A percentile compares a stretch with the other conserved stretches of the same genome.
These are phyloP conservation scores for Fonsecaea monophora DNA, from an alignment of 2,329 filamentous ascomycete species.

Conservation along the genomic window DNA sequence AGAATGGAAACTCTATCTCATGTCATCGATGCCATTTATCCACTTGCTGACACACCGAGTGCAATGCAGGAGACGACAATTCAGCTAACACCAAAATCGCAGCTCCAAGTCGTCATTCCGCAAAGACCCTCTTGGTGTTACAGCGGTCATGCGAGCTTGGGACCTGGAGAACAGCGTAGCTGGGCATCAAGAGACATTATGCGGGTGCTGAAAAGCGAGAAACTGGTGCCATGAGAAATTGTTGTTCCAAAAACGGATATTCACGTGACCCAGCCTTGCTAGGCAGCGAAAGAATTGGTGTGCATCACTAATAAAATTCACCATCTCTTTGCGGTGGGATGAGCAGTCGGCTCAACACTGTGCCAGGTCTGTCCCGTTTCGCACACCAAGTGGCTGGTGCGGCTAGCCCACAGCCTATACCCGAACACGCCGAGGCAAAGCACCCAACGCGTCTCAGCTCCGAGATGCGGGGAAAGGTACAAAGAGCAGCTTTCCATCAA, in stretches of 20 bases:
- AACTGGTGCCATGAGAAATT: neutral
- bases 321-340: no score
- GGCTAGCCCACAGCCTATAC: neutral
- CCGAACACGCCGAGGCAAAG: neutral
- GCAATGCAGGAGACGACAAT: neutral
- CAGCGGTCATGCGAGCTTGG: neutral
- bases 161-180: neutral
- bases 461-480: neutral
- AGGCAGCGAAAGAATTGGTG: neutral
- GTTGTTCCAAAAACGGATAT: neutral
- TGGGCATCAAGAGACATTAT: neutral
- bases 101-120: neutral
- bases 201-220: neutral
- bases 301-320: neutral
- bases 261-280: neutral
- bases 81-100: neutral
- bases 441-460: neutral
- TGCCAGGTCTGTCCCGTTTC: neutral
- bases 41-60: neutral
- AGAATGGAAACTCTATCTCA: neutral
- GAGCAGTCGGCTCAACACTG: neutral
- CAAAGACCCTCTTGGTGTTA: neutral
- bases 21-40: neutral
- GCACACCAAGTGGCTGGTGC: neutral
- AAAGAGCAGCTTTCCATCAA: neutral